phyloP scores from a whole-genome alignment of 2,329 filamentous ascomycete genomes.

The Cylindrodendrum hubeiense region DNA sequence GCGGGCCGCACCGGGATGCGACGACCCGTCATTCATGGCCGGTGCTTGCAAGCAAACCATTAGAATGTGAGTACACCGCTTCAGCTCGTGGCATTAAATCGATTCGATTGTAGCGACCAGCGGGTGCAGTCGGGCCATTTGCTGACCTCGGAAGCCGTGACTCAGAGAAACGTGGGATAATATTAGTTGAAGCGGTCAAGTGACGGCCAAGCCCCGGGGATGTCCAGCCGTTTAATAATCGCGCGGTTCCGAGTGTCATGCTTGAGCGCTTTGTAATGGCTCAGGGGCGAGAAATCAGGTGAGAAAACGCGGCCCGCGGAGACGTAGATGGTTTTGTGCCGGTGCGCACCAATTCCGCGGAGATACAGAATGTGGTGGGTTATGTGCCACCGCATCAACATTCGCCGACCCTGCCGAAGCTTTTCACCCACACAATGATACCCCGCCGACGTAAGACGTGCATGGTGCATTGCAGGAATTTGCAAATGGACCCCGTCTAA shows the following conservation, averaged over 20 bases:
- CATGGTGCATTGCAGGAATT: not conserved
- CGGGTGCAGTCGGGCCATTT: too few species aligned
- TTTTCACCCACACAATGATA: not conserved
- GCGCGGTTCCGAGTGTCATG: not conserved
- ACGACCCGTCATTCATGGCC: too few species aligned
- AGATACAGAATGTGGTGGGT: not conserved
- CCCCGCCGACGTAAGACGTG: not conserved
- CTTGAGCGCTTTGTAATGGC: not conserved
- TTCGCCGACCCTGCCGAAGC: not conserved
- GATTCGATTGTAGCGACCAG: too few species aligned
- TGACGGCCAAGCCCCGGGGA: not conserved
- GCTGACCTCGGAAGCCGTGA: too few species aligned
- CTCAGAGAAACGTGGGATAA: too few species aligned
- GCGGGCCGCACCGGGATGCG: too few species aligned
- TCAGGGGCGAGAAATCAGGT: not conserved
- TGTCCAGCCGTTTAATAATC: not conserved
- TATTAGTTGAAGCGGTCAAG: not conserved
- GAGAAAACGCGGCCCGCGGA: not conserved
- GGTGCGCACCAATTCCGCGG: not conserved
- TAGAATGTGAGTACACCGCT: too few species aligned
- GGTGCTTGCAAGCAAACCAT: too few species aligned
- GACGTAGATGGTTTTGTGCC: not conserved
- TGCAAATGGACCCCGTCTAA: not conserved
- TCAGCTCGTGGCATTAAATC: too few species aligned
- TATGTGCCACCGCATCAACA: not conserved